Evolutionary conservation across 2,329 filamentous ascomycete genomes (phyloP), one percentile per base, ranked within the genome.

Genomic region (Epichloe elymi): DNA sequence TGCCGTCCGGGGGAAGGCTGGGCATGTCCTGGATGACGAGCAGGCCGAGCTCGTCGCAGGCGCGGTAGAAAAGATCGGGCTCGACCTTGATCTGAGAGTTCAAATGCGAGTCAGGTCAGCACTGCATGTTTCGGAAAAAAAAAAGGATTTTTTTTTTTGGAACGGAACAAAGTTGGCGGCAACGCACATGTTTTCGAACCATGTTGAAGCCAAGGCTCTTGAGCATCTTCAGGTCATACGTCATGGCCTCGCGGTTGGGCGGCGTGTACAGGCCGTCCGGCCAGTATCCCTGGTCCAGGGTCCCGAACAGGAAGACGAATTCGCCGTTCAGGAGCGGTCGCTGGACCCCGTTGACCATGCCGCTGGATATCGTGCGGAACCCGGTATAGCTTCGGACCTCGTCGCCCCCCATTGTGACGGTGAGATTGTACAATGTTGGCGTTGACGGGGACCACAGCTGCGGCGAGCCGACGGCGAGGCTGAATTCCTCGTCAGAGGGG

Each of bases 21-120:
- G 83, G 83, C 83, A 87, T 87, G 54, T 87, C 84, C 60, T 86
- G 83, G 45, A 86, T 79, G 5, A 87, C 73, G 26, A 86, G 62
- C 15, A 86, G 62, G 1, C 83, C 83, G 2, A 86, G 63, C 53
- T 79, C 71, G 47, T 87, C 83, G 52, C 80, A 83, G 4, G 83
- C 81, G 17, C 75, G 74, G 60, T 86, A 86, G 62, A 82, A 87
- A 6, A 86, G 63, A 12, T 80, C 79, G 0, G 78, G 73, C 57
- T 85, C 82, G 6, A 85, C 71, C 64, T 86, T 86, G 67, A 85
- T 82, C 76, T 69, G 23, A 17, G 15, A 35, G 1, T 36, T 8
- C 6, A 17, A 17, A 12, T 7, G 23, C 14, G 20, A 5, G 20
- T 26, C 23, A 7, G 3, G 38, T 39, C 7, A 39, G 38, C 38